Base-by-base conservation (phyloP, 208 protist species). In the Borovskyia barvae region DNA sequence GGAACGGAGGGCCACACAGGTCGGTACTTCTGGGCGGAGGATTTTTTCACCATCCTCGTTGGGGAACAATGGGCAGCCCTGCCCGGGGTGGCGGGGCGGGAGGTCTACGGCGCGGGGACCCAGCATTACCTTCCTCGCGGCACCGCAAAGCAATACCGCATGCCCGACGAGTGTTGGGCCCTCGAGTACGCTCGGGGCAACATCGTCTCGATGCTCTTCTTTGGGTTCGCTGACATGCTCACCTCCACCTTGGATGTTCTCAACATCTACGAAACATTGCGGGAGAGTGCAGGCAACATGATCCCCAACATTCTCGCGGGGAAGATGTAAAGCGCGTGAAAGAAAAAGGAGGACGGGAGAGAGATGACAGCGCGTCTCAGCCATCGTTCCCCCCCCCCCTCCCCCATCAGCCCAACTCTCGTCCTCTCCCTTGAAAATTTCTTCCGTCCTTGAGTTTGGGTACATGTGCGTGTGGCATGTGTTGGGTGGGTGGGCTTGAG, bases 141-240 rank as follows among this genome's bases (percentile, higher is more conserved):
- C 20, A 64, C 55, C 0, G 85, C 85, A 33, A 95, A 90, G 75
- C 87, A 95, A 74, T 95, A 95, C 75, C 75, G 80, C 62, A 97
- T 96, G 85, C 87, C 85, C n/a, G 83, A 80, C 8, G 66, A 87
- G 54, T 96, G 90, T 75, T 97, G 75, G 73, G 93, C 88, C 0
- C 88, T 97, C 45, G 91, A 97, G 77, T 97, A 97, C 69, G 87
- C 90, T 12, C 85, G 89, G 30, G 90, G 90, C 39, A 89, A 87
- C 70, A 97, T 97, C 49, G 70, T 74, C n/a, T 88, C 83, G 14
- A 97, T 96, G 89, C 66, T 97, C 35, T 82, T 94, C 56, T 96
- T 97, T 57, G 93, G 87, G n/a, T 82, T 95, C 61, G 70, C 84
- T 6, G 88, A 97, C 64, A 59, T 79, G 39, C 58, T 97, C 50